A percentile compares a stretch with the other conserved stretches of the same genome.
Conservation (phyloP, 352 stramenopile genomes). For the Thraustochytrium striatum region DNA sequence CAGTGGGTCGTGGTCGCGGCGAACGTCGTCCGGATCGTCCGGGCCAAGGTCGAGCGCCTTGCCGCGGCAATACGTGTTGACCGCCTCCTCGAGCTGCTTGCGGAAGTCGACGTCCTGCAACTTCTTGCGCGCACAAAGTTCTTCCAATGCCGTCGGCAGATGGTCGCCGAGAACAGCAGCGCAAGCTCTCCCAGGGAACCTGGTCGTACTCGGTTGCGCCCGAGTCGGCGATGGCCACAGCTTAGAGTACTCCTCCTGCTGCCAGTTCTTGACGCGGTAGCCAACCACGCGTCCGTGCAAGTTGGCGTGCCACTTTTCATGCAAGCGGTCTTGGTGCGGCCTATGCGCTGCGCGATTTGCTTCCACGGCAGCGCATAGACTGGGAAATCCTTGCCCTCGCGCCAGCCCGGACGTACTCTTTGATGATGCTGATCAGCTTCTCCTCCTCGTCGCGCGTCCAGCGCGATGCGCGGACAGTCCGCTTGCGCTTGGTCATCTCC, state of each 20-base stretch:
- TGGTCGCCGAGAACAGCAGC: neutral
- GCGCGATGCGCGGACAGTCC: neutral
- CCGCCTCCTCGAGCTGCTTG: too few relatives aligned
- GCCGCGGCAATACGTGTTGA: too few relatives aligned
- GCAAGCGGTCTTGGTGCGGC: neutral
- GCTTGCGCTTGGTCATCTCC: neutral
- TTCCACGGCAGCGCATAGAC: conserved; percentile 24
- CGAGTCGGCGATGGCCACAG: neutral
- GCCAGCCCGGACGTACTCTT: conserved; percentile 2
- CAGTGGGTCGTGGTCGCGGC: too few relatives aligned
- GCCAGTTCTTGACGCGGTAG: conserved; percentile 17
- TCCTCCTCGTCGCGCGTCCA: conserved; percentile 9
- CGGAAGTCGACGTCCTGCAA: conserved; percentile 5
- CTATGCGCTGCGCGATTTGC: neutral
- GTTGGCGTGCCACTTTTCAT: conserved; percentile 27
- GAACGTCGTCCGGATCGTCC: too few relatives aligned
- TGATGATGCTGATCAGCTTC: neutral
- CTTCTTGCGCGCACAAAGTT: neutral
- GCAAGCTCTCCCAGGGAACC: conserved; percentile 23
- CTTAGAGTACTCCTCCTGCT: neutral
- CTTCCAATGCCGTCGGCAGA: neutral
- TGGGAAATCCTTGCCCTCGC: neutral
- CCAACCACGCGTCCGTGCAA: neutral
- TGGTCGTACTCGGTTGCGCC: conserved; percentile 10
- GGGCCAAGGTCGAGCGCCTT: too few relatives aligned